Base-by-base conservation (phyloP, 495 filamentous ascomycete species). In the Pseudoneurospora amorphoporcata region DNA sequence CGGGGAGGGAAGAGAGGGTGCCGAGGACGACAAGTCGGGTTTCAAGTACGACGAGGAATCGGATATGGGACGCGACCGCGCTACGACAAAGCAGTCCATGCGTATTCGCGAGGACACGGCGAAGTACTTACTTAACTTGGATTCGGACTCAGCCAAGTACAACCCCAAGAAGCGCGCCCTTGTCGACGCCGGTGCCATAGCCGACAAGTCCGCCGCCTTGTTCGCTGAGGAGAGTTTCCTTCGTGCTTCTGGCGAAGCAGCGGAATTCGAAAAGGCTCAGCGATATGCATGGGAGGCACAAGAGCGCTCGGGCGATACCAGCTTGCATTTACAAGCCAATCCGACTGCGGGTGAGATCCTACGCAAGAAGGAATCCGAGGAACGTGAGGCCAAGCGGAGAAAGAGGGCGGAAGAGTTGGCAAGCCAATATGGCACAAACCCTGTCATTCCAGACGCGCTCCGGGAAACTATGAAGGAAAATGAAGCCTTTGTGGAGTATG, bases 121-220 rank as follows among this genome's bases (percentile, higher is more conserved):
- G n/a, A 98, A 98, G 79, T 99, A 99, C 79, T 83, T 99, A 8
- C 84, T 98, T 0, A 98, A 98, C 77, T 87, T 99, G 5, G 95
- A 98, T 76, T 87, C 96, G 3, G 95, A 99, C 76, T 97, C 95
- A 1, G 96, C 95, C 14, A 97, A 97, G 78, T 99, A 99, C 81
- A 96, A 99, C 77, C 95, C 95, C 0, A 99, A 99, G 79, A 98
- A 95, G 41, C 88, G 95, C 72, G 91, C 92, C 6, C 97, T 99
- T 90, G 91, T 97, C 5, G 94, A 97, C 74, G 88, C 88, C 75
- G 94, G 95, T 41, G 94, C 92, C 7, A 92, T 92, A 43, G 84
- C 84, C 4, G 94, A 98, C 83, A 88, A 91, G 74, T 93, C 95
- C 6, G 91, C 96, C 19, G 90, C 91, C 10, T 84, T 98, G 42